Evolutionary conservation across 495 filamentous ascomycete genomes (phyloP), one percentile per base, ranked within the genome.

Genomic region (Trichoderma asperelloides): DNA sequence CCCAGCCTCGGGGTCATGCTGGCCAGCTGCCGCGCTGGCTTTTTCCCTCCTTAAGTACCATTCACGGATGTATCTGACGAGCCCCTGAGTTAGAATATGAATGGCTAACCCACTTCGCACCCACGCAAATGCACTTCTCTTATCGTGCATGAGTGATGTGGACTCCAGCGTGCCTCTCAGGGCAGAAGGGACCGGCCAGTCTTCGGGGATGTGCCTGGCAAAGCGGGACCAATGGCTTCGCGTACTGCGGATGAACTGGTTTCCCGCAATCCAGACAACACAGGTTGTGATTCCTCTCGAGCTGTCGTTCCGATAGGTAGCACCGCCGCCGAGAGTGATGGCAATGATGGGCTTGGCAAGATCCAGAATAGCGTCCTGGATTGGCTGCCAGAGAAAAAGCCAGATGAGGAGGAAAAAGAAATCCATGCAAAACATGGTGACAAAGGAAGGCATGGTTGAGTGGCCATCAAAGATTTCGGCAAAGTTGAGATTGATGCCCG

Each of bases 321-420:
- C 63, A 37, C 65, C 51, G 37, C 66, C 66, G 23, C 69, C 69
- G 37, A 72, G 71, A 16, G 69, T 70, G 63, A 69, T 63, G 67
- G 71, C 71, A 47, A 74, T 74, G 27, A 98, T 92, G 49, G 93
- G 92, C 76, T 98, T 93, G 47, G 95, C 92, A n/a, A 98, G 82
- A 72, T 98, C 95, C 74, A 98, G 82, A 41, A 92, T 88, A 71
- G 96, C 89, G 72, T 90, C 89, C 74, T 96, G 93, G 69, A 92
- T 85, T 67, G 91, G 91, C 2, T 87, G 87, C 91, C 91, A 96
- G 69, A 96, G 85, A 69, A 96, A 90, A 51, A 98, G 82, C 90
- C 93, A 98, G 63, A 95, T 80, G 45, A 91, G 75, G 68, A 96
- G 80, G 69, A 95, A 90, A 57, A 95, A 81, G 21, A 86, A 80